Evolutionary conservation across 176 grass and related monocot species (phyloP).

Genomic region (Hyparrhenia diplandra): DNA sequence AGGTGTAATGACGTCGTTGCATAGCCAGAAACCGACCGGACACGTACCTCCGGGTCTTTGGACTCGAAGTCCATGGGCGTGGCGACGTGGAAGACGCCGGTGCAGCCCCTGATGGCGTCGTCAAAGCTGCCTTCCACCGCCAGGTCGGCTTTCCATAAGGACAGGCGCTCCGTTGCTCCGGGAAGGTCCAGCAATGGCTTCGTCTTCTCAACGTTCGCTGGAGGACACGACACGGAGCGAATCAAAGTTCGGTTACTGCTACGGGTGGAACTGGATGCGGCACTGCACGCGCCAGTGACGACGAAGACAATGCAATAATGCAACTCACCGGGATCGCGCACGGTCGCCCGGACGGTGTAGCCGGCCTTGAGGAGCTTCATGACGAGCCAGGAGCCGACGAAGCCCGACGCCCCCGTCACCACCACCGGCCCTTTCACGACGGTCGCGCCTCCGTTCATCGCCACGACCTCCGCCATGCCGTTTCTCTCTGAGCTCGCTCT

Average conservation of each 20-base stretch:
- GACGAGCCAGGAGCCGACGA: slow-evolving; percentile 79
- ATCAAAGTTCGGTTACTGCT: neutral
- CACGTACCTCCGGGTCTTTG: slow-evolving; percentile 81
- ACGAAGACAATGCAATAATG: too few relatives aligned
- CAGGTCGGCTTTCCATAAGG: slow-evolving; percentile 81
- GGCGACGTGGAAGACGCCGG: slow-evolving; percentile 88
- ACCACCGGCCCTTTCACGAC: slow-evolving; percentile 60
- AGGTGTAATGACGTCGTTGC: neutral
- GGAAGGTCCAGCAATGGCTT: slow-evolving; percentile 76
- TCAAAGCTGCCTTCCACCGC: slow-evolving; percentile 60
- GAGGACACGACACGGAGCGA: neutral
- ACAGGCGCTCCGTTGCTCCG: slow-evolving; percentile 50
- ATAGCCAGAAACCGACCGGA: too few relatives aligned
- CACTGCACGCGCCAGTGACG: neutral
- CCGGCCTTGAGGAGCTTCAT: slow-evolving; percentile 77
- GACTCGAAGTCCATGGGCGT: slow-evolving; percentile 97
- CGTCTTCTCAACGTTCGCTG: slow-evolving; percentile 56
- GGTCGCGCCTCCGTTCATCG: neutral
- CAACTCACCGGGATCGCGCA: slow-evolving; percentile 64
- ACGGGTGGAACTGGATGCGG: neutral
- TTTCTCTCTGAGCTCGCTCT: too few relatives aligned
- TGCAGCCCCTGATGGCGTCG: slow-evolving; percentile 56
- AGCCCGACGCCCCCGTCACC: slow-evolving; percentile 75
- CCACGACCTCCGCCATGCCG: too few relatives aligned
- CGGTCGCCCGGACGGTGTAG: slow-evolving; percentile 74